Evolutionary conservation across 306 rosid species (phyloP), one percentile per base, ranked within the genome.

Genomic region (Prosopis cineraria): DNA sequence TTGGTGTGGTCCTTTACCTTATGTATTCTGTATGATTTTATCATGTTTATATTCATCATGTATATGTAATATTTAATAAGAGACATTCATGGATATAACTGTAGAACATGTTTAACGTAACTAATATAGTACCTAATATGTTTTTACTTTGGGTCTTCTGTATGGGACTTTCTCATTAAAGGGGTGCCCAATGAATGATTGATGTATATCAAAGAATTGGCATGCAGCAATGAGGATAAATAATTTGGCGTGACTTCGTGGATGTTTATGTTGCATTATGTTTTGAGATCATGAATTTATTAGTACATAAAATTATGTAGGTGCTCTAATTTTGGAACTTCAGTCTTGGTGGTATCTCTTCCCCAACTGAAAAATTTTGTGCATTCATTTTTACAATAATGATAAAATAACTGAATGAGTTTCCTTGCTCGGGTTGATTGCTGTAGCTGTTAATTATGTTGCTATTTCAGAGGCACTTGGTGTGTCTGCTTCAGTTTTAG

Each of bases 371-470:
- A 14, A 59, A 59, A 39, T 1, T 30, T 13, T 45, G 25, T 6
- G 34, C 33, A 79, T 37, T 63, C 33, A 39, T 70, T 63, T 75
- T 70, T 40, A 45, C 9, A 5, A 63, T 5, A 20, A 12, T 64
- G 65, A 70, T 20, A 0, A 55, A 64, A 72, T 79, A 39, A 67
- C 83, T 74, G 58, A 69, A 62, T 30, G 22, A 31, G 36, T 75
- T 68, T 82, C 50, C 29, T 37, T 56, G 36, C 74, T 56, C 41
- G 33, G 24, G 45, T 27, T 16, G 37, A 19, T 85, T 78, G 72
- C 40, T 73, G 81, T 74, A 93, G 98, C 94, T 89, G 91, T 93
- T 65, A 90, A 90, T 69, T 93, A 90, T 40, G 96, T 90, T 80
- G 97, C 94, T 56, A 85, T 93, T 80, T 76, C 94, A 36, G 89